phyloP scores from a whole-genome alignment of 306 rosid species.

The Dryas drummondii region DNA sequence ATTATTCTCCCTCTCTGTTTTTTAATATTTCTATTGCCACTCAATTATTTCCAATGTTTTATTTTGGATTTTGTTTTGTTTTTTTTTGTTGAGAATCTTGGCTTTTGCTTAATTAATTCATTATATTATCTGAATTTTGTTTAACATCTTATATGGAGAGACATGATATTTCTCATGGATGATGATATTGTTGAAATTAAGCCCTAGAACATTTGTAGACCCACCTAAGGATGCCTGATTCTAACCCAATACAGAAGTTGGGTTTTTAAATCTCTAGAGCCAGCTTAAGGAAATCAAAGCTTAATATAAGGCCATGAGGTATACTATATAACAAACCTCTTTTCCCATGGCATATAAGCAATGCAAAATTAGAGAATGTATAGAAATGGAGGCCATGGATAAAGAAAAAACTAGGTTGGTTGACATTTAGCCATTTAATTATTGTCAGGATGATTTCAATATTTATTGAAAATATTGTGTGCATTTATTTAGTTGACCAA shows the following conservation, averaged over 20 bases:
- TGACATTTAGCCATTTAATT: too few relatives aligned
- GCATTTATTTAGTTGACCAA: too few relatives aligned
- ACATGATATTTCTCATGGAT: neutral
- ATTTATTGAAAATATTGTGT: too few relatives aligned
- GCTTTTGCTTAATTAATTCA: neutral
- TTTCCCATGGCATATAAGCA: too few relatives aligned
- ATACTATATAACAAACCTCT: too few relatives aligned
- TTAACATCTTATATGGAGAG: neutral
- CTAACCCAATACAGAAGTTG: neutral
- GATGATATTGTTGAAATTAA: neutral
- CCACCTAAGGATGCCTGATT: neutral
- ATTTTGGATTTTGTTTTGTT: neutral
- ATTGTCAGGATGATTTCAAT: too few relatives aligned
- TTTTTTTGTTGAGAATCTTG: neutral
- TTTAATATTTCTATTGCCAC: neutral
- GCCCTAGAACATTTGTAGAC: neutral
- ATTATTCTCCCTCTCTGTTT: neutral
- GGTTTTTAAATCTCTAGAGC: neutral
- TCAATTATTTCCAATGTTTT: neutral
- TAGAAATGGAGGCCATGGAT: too few relatives aligned
- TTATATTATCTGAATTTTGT: neutral
- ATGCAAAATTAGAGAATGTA: too few relatives aligned
- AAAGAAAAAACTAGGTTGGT: too few relatives aligned
- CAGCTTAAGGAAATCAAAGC: neutral
- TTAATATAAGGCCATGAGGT: too few relatives aligned